Evolutionary conservation across 306 rosid genomes (phyloP), one percentile per base, ranked within the genome.

Genomic region (Pterocarpus macrocarpus): DNA sequence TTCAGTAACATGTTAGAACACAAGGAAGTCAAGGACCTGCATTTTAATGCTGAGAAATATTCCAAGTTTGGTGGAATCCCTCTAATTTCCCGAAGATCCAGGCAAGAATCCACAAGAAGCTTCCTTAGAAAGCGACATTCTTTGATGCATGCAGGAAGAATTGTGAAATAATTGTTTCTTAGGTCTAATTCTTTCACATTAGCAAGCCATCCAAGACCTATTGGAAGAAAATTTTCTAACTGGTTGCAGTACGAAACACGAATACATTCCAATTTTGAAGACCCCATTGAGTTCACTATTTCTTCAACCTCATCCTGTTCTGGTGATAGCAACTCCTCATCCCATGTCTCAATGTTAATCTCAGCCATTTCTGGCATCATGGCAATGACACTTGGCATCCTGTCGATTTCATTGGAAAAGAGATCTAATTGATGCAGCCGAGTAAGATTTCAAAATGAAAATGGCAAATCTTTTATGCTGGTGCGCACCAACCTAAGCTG

Each of bases 1-100:
- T 7, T 22, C 13, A 28, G 1, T 41, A 59, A 14, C 32, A 74
- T 9, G 44, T 1, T 41, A 43, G 28, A 39, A 3, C 69, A 22
- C 1, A 45, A 30, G 11, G 56, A 9, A 61, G 13, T 74, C 69
- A 22, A 73, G 1, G 33, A 41, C 36, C 0, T 38, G 56, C 78
- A 73, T 33, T 7, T 6, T 2, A 11, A 3, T 5, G 55, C 68
- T 3, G 1, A n/a, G 0, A 73, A 14, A 8, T 3, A 0, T 12
- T 30, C 4, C 28, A 41, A 12, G 13, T 39, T 10, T 57, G 79
- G 69, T 5, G 79, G 79, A 58, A 74, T 8, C 13, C 17, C 79
- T 39, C 7, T 4, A 74, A 59, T 59, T 38, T 59, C 69, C 28
- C 3, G 6, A 2, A 74, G 69, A 7, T 17, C 0, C 8, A 3